Percentiles rank a stretch among this genome's conserved stretches.
Evolutionary conservation across 345 rosid genomes (phyloP).

Genomic region (Lepidium sativum): DNA sequence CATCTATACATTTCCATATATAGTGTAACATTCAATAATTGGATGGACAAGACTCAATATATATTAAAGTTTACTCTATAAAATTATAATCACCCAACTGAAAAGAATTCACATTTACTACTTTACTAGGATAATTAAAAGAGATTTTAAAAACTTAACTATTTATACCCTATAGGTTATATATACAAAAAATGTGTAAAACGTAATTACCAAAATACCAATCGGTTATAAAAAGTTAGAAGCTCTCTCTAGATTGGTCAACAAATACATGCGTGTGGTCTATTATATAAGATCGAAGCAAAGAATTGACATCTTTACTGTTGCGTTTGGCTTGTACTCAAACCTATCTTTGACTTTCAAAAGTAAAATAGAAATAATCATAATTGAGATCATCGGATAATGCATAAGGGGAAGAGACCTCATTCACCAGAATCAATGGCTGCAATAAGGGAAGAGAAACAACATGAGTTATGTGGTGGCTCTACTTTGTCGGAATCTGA

Average conservation of each 20-base stretch:
- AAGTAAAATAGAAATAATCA: background rate
- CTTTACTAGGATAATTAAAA: no score
- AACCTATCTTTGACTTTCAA: constrained; percentile 18
- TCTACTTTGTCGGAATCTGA: constrained; percentile 27
- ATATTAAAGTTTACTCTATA: no score
- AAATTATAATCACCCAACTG: no score
- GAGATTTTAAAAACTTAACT: no score
- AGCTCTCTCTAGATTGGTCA: constrained; percentile 8
- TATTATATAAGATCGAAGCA: constrained; percentile 9
- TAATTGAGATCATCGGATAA: constrained; percentile 8
- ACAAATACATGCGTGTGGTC: constrained; percentile 26
- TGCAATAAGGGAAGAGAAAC: constrained; percentile 3
- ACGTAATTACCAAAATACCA: background rate
- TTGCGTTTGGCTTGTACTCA: constrained; percentile 6
- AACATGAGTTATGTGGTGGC: constrained; percentile 11
- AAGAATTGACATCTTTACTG: constrained; percentile 8
- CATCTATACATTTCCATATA: no score
- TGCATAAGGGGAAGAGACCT: constrained; percentile 26
- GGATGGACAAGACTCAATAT: no score
- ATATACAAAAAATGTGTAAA: background rate
- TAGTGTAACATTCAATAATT: no score
- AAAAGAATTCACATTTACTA: no score
- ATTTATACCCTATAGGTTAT: no score
- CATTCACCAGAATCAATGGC: constrained; percentile 25
- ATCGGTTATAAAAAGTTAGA: background rate